Base-by-base conservation (phyloP, 2,329 filamentous ascomycete genomes). In the Diplodia corticola region DNA sequence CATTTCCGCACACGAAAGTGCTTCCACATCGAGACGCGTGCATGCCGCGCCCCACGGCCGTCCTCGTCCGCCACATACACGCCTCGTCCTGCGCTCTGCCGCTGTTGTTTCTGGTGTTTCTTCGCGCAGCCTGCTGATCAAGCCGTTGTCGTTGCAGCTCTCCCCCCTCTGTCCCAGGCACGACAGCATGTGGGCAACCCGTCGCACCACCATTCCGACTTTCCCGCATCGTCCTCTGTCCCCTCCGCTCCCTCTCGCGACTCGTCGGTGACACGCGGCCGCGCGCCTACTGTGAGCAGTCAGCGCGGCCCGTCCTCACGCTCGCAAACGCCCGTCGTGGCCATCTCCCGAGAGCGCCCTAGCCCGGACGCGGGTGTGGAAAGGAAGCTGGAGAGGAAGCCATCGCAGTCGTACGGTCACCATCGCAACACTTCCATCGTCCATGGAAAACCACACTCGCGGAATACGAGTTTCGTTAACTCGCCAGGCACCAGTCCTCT, bases 371-470 rank as follows among this genome's bases (percentile, higher is more conserved):
- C 57, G 74, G 78, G 71, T 72, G 70, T 82, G 67, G 83, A 86
- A 69, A 79, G 83, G 69, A 84, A 83, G 69, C 71, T 82, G 67
- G 83, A 86, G 70, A 79, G 84, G 69, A 84, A 83, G 69, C 76
- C 82, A 10, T 84, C 83, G 26, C 76, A 79, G 67, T 85, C 84
- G 17, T 89, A 98, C 83, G 92, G 91, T 67, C 93, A 99, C 78
- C 93, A 98, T 80, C 89, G 95, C 65, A 93, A 99, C 81, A 96
- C 94, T 0, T 98, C 94, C 57, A 97, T 98, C 72, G 93, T 98
- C 66, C 92, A 98, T 87, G 94, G 95, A 73, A 89, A 96, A 71
- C 93, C 97, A 77, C 95, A 99, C 79, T 90, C 86, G 66, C 82
- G 94, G 79, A 96, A 96, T 85, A 91, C 93, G 72, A 97, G 93